phyloP scores from a whole-genome alignment of 768 basidiomycete species.

The Tremella yokohamensis region DNA sequence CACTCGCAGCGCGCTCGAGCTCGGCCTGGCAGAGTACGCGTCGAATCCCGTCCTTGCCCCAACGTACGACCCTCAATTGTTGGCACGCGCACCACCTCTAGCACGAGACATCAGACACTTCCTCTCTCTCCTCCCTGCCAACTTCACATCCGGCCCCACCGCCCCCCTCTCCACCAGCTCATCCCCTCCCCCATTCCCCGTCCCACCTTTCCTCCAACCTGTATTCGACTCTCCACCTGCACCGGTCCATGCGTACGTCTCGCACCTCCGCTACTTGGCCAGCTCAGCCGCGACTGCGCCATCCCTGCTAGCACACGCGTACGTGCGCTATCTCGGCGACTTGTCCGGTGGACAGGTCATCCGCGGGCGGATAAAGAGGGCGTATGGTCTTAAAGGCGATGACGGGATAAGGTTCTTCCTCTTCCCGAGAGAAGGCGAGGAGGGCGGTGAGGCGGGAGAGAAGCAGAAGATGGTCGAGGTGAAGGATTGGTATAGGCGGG shows the following conservation, averaged over 20 bases:
- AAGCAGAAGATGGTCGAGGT: conserved; percentile 60
- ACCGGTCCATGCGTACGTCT: conserved; percentile 58
- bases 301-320: conserved; percentile 69
- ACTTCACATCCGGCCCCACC: conserved; percentile 52
- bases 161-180: background rate
- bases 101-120: conserved; percentile 67
- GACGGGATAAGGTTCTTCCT: conserved; percentile 66
- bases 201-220: conserved; percentile 55
- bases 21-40: conserved; percentile 55
- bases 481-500: conserved; percentile 58
- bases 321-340: conserved; percentile 79
- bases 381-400: conserved; percentile 62
- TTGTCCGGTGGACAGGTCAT: conserved; percentile 74
- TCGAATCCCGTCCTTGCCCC: conserved; percentile 63
- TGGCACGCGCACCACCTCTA: conserved; percentile 62
- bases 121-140: conserved; percentile 56
- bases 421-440: conserved; percentile 56
- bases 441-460: conserved; percentile 39
- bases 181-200: conserved; percentile 35
- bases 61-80: conserved; percentile 67
- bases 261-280: conserved; percentile 58
- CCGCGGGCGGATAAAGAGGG: conserved; percentile 61
- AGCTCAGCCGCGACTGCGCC: conserved; percentile 52
- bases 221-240: conserved; percentile 57
- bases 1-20: conserved; percentile 50